phyloP scores from a whole-genome alignment of 2,329 filamentous ascomycete species.

The Verticillium tricorpus region DNA sequence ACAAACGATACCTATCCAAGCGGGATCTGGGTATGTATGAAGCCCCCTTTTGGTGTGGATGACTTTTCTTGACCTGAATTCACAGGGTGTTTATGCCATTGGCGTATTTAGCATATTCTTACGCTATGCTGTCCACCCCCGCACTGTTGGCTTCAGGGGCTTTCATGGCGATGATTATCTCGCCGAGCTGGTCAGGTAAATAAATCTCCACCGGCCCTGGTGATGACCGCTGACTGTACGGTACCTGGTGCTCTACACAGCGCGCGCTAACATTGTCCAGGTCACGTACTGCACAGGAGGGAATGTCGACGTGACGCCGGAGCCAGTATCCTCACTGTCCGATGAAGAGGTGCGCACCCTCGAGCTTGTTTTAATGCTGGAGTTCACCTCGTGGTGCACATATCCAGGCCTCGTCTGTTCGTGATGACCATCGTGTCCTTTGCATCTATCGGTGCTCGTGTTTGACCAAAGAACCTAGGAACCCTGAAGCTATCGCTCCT shows the following conservation, averaged over 20 bases:
- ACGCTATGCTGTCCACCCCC: constrained; percentile 12
- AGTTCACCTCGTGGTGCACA: constrained; percentile 19
- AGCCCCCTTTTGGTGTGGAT: too few relatives aligned
- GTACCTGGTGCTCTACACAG: constrained; percentile 17
- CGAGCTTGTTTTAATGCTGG: constrained; percentile 17
- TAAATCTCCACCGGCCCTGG: not conserved
- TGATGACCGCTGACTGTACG: not conserved
- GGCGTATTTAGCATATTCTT: constrained; percentile 13
- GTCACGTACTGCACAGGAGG: constrained; percentile 18
- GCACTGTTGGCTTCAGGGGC: constrained; percentile 13
- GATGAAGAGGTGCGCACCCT: constrained; percentile 14
- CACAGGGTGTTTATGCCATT: constrained; percentile 11
- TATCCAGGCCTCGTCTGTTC: constrained; percentile 18
- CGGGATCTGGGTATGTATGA: constrained; percentile 13
- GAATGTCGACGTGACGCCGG: constrained; percentile 16
- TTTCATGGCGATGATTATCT: constrained; percentile 17
- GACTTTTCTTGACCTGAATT: too few relatives aligned
- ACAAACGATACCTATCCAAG: constrained; percentile 11
- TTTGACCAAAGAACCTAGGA: constrained; percentile 10
- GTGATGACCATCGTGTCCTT: not conserved
- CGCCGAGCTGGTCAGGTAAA: constrained; percentile 9
- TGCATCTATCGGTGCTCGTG: too few relatives aligned
- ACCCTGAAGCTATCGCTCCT: constrained; percentile 20
- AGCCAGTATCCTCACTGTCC: constrained; percentile 8
- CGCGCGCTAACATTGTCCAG: constrained; percentile 17